Conservation (phyloP, 345 rosid species). For the Chamaenerion angustifolium region DNA sequence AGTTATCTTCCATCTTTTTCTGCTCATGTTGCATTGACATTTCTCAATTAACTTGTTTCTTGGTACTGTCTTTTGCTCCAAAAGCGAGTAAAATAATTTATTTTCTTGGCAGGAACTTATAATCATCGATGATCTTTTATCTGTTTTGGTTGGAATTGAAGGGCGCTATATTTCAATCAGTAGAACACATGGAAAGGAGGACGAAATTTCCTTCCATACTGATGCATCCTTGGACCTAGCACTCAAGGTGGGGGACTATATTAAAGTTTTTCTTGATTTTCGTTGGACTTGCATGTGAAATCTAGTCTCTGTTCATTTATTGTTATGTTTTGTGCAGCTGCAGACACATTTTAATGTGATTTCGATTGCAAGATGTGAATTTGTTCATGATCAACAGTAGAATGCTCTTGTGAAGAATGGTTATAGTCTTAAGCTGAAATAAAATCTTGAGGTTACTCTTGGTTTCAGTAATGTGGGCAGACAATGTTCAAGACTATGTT, state of each 20-base stretch:
- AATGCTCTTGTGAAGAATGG: too few species aligned
- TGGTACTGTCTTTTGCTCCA: background rate
- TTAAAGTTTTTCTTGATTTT: background rate
- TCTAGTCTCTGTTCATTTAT: background rate
- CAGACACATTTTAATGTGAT: too few species aligned
- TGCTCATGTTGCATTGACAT: background rate
- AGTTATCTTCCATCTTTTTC: background rate
- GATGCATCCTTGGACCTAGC: constrained; percentile 91
- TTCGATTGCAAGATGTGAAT: too few species aligned
- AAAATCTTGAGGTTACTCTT: too few species aligned
- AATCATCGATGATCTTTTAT: constrained; percentile 78
- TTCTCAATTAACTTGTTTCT: background rate
- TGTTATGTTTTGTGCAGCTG: background rate
- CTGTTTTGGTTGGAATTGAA: constrained; percentile 90
- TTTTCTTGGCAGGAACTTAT: constrained; percentile 59
- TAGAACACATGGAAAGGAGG: constrained; percentile 48
- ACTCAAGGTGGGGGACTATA: constrained; percentile 42
- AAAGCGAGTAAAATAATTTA: background rate
- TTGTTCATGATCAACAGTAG: too few species aligned
- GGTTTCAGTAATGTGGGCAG: too few species aligned
- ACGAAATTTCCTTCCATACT: constrained; percentile 47
- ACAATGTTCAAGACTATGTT: too few species aligned
- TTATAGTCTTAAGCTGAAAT: too few species aligned
- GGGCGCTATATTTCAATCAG: constrained; percentile 75
- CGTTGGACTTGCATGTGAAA: background rate